Evolutionary conservation across 495 filamentous ascomycete species (phyloP), one percentile per base, ranked within the genome.

Genomic region (Penicillium waksmanii): DNA sequence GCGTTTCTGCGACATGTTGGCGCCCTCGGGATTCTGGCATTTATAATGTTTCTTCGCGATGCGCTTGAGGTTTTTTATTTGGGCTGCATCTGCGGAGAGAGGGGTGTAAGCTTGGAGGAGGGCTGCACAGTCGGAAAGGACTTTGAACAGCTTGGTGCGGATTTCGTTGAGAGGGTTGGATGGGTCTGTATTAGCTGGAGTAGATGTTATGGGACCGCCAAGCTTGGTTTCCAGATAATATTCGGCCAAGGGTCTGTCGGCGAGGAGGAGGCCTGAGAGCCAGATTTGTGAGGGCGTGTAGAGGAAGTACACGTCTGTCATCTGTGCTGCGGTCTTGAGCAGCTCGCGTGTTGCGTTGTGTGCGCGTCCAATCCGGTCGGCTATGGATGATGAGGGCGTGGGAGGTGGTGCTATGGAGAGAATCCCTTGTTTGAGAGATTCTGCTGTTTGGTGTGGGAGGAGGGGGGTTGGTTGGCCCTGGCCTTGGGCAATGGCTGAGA

Each of bases 251-350:
- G 85, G 87, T 38, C 79, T 76, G 67, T 98, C 95, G 0, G 86
- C 89, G 54, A 93, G 76, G 13, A 86, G 77, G 27, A 97, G 76
- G 0, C 93, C 86, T 0, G 91, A 86, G 18, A 97, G 80, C 87
- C 91, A 93, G 69, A 97, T 95, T 72, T 98, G 95, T 13, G 89
- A 88, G 0, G 95, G 96, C 3, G 96, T 96, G 75, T 91, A 98
- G 66, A 96, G 87, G 78, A 98, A 97, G 76, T 97, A 97, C 19
- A 83, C 92, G 67, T 98, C 95, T 25, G 94, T 94, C 62, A 96
- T 82, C 43, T 95, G 77, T 2, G 92, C 90, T 50, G 89, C 87
- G 44, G 84, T 86, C 60, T 92, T 92, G 35, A 97, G 82, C 40
- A 89, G 79, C 3, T 87, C 83, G 44, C 87, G 84, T 5, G 93